Evolutionary conservation across 2,329 filamentous ascomycete genomes (phyloP).

Genomic region (Endoconidiophora laricicola): DNA sequence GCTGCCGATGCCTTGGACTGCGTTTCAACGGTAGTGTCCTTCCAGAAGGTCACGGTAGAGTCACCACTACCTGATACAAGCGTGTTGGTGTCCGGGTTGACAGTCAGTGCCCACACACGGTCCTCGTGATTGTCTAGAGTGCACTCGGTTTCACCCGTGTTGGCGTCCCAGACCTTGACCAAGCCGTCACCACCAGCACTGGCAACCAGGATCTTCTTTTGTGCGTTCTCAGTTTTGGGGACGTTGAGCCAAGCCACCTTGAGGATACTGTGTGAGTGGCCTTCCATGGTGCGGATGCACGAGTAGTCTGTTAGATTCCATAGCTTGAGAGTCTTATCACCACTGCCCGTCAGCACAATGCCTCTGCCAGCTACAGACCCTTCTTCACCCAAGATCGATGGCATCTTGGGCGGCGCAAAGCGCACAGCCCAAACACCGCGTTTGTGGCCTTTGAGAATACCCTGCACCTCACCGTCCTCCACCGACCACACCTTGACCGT

Average conservation of each 20-base stretch:
- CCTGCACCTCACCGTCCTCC: constrained; percentile 76
- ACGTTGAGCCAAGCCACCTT: constrained; percentile 76
- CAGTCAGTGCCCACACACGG: constrained; percentile 77
- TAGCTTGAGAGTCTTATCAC: constrained; percentile 89
- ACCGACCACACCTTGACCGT: constrained; percentile 94
- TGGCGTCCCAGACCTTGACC: constrained; percentile 90
- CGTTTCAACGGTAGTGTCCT: constrained; percentile 72
- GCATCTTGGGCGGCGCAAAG: constrained; percentile 68
- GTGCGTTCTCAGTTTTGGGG: constrained; percentile 28
- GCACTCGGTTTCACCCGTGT: constrained; percentile 66
- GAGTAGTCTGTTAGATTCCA: constrained; percentile 90
- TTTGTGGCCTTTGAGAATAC: constrained; percentile 81
- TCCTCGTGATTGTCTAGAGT: constrained; percentile 96
- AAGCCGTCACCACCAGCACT: constrained; percentile 87
- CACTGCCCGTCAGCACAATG: constrained; percentile 74
- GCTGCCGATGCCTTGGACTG: constrained; percentile 57
- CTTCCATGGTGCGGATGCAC: constrained; percentile 86
- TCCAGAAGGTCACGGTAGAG: constrained; percentile 89
- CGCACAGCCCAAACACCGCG: constrained; percentile 91
- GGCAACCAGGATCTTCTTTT: constrained; percentile 52
- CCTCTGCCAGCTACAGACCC: constrained; percentile 62
- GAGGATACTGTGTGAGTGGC: constrained; percentile 86
- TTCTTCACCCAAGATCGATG: constrained; percentile 54
- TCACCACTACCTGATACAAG: constrained; percentile 86
- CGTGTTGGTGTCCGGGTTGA: constrained; percentile 50